Conservation (phyloP, 768 basidiomycete genomes). For the Leccinum imitatum region DNA sequence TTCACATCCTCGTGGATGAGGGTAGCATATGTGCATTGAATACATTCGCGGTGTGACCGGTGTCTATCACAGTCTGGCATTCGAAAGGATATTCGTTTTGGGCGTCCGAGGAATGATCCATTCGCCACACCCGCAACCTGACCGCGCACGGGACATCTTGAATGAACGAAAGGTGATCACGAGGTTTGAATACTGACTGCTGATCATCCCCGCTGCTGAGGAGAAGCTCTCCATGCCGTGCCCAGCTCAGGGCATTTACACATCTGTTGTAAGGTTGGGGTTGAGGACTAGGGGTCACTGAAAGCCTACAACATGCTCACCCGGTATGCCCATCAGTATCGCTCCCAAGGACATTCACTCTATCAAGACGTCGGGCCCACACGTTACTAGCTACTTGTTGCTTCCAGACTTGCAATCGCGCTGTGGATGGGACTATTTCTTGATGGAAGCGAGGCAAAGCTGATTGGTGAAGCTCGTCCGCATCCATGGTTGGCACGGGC, state of each 20-base stretch:
- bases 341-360: slow-evolving; percentile 72
- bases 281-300: neutral
- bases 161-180: neutral
- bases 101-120: slow-evolving; percentile 43
- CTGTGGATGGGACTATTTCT: slow-evolving; percentile 20
- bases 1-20: slow-evolving; percentile 74
- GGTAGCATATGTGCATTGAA: slow-evolving; percentile 84
- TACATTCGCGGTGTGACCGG: slow-evolving; percentile 82
- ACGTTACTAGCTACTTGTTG: slow-evolving; percentile 24
- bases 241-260: slow-evolving; percentile 79
- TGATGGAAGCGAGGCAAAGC: neutral
- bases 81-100: slow-evolving; percentile 59
- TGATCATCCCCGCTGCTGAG: slow-evolving; percentile 75
- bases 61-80: slow-evolving; percentile 67
- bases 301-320: slow-evolving; percentile 34
- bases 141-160: neutral
- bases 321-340: slow-evolving; percentile 66
- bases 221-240: slow-evolving; percentile 59
- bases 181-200: slow-evolving; percentile 42
- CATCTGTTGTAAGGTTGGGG: slow-evolving; percentile 46
- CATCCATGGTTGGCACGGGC: slow-evolving; percentile 11
- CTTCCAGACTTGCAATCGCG: slow-evolving; percentile 24
- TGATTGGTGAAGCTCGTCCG: slow-evolving; percentile 8
- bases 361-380: slow-evolving; percentile 45
- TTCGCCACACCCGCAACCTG: slow-evolving; percentile 78